A percentile compares a stretch with the other conserved stretches of the same genome.
phyloP scores from a whole-genome alignment of 495 filamentous ascomycete species.

The Lasiosphaeria miniovina region DNA sequence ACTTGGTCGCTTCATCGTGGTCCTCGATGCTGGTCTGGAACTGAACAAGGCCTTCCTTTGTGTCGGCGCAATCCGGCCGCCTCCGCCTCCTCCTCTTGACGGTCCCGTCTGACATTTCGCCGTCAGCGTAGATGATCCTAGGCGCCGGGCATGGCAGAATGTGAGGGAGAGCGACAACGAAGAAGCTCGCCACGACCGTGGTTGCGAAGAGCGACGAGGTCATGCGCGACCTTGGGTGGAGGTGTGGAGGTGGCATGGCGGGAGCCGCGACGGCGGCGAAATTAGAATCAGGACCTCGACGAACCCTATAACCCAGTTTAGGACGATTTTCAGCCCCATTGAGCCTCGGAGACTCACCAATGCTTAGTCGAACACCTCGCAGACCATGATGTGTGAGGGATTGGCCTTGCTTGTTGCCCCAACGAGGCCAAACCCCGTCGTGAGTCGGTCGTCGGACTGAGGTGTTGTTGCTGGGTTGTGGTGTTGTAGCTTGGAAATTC shows the following conservation, averaged over 20 bases:
- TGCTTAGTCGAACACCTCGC: slow-evolving; percentile 1
- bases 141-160: slow-evolving; percentile 89
- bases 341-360: slow-evolving; percentile 8
- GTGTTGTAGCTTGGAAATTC: slow-evolving; percentile 1
- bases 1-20: slow-evolving; percentile 9
- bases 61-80: slow-evolving; percentile 27
- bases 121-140: slow-evolving; percentile 69
- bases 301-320: slow-evolving; percentile 16
- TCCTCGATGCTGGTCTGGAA: slow-evolving; percentile 21
- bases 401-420: not conserved
- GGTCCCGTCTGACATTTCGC: slow-evolving; percentile 52
- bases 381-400: slow-evolving; percentile 3
- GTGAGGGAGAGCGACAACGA: slow-evolving; percentile 89
- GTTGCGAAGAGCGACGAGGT: slow-evolving; percentile 91
- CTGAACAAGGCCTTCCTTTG: slow-evolving; percentile 38
- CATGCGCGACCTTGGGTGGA: slow-evolving; percentile 87
- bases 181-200: slow-evolving; percentile 86
- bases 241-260: slow-evolving; percentile 79
- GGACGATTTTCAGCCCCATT: not conserved
- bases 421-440: not conserved
- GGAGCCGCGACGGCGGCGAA: slow-evolving; percentile 2
- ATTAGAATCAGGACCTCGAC: slow-evolving; percentile 1
- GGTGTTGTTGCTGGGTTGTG: not conserved
- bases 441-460: not conserved
- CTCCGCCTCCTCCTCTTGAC: slow-evolving; percentile 44